phyloP scores from a whole-genome alignment of 805 yeast species.

The Schwanniomyces sp. region DNA sequence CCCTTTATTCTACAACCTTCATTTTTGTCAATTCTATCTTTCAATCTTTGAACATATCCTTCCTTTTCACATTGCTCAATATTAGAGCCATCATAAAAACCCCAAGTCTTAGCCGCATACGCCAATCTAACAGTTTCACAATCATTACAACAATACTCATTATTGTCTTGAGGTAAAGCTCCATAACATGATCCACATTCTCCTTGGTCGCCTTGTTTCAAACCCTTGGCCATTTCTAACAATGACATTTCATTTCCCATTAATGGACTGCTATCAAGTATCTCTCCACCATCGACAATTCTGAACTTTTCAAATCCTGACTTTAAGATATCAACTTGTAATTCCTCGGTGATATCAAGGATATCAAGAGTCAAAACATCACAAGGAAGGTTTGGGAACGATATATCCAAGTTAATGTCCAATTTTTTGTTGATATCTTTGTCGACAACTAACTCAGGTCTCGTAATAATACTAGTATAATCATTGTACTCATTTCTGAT shows the following conservation, averaged over 20 bases:
- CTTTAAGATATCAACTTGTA: constrained; percentile 68
- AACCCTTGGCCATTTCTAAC: constrained; percentile 30
- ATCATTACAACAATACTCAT: constrained; percentile 72
- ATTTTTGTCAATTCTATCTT: constrained; percentile 46
- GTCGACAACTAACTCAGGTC: constrained; percentile 89
- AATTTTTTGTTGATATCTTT: constrained; percentile 72
- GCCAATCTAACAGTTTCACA: constrained; percentile 82
- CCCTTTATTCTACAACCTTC: constrained; percentile 94
- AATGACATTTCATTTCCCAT: constrained; percentile 24
- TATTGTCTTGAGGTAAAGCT: constrained; percentile 57
- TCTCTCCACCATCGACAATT: constrained; percentile 34
- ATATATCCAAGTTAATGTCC: constrained; percentile 76
- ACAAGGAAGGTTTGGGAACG: constrained; percentile 87
- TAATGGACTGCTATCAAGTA: constrained; percentile 25
- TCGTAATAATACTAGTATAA: constrained; percentile 62
- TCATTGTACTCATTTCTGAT: constrained; percentile 74
- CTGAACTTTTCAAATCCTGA: constrained; percentile 75
- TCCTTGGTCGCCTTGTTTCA: constrained; percentile 26
- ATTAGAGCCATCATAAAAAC: constrained; percentile 82
- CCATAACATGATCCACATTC: constrained; percentile 94
- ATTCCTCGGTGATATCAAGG: constrained; percentile 85
- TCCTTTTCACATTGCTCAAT: constrained; percentile 89
- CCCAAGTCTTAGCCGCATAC: constrained; percentile 79
- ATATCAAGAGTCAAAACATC: constrained; percentile 78
- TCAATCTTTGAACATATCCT: constrained; percentile 71